These are phyloP conservation scores for Eragrostis nindensis DNA, from an alignment of 176 grass and related monocot genomes.

Conservation along the genomic window DNA sequence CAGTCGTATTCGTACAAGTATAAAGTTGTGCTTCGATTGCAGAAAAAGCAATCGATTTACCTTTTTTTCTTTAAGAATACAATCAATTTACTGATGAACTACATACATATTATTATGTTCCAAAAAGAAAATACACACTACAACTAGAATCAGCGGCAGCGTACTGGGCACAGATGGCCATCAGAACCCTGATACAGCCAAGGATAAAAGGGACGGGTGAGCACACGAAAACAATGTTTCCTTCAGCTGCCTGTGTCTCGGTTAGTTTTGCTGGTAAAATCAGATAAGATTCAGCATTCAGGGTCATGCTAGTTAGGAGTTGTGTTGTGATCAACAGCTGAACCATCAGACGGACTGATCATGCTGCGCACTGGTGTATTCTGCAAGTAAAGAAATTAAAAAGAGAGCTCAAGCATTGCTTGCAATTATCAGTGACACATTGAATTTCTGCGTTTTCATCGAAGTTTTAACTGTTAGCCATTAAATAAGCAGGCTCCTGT, in stretches of 20 bases:
- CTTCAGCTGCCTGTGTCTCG: background rate
- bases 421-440: too few species aligned
- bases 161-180: background rate
- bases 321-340: background rate
- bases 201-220: background rate
- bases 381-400: slow-evolving; percentile 36
- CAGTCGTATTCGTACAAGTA: too few species aligned
- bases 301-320: background rate
- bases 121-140: background rate
- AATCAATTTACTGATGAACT: background rate
- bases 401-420: background rate
- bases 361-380: background rate
- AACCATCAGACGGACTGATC: slow-evolving; percentile 5
- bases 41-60: too few species aligned
- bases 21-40: background rate
- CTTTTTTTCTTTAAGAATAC: too few species aligned
- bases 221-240: background rate
- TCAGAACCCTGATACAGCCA: background rate
- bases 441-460: too few species aligned
- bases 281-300: background rate
- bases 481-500: too few species aligned
- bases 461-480: background rate
- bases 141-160: background rate
- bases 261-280: background rate
- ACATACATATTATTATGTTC: background rate